Percentiles rank a stretch among this genome's conserved stretches.
phyloP scores from a whole-genome alignment of 352 stramenopile species.

The Phytophthora sojae region DNA sequence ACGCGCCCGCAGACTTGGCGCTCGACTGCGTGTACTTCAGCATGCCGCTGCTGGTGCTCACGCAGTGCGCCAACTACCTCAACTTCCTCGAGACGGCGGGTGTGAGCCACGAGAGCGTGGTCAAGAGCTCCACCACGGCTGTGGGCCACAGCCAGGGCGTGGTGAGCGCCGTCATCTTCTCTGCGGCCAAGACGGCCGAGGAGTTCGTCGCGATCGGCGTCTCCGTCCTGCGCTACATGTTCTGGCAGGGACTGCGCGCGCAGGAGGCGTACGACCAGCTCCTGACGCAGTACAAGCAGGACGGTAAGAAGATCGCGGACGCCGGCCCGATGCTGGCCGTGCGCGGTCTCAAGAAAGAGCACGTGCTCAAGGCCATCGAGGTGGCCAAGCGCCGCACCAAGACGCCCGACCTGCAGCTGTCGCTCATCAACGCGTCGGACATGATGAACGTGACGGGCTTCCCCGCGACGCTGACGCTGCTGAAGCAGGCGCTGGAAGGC shows the following conservation, averaged over 20 bases:
- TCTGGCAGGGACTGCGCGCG: conserved; percentile 80
- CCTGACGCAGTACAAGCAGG: conserved; percentile 36
- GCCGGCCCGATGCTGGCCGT: conserved; percentile 82
- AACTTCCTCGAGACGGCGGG: conserved; percentile 61
- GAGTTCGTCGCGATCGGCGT: conserved; percentile 66
- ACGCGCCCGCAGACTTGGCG: too few species aligned
- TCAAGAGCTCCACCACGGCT: conserved; percentile 50
- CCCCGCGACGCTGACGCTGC: conserved; percentile 55
- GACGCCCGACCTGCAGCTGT: too few species aligned
- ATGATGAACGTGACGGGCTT: conserved; percentile 80
- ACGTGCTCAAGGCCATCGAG: conserved; percentile 66
- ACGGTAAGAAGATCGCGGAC: conserved; percentile 37
- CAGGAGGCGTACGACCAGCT: conserved; percentile 63
- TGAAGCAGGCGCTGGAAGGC: conserved; percentile 61
- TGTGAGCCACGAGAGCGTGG: conserved; percentile 64
- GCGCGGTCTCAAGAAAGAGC: conserved; percentile 13
- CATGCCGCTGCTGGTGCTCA: conserved; percentile 49
- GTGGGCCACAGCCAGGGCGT: conserved; percentile 87
- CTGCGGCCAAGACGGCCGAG: conserved; percentile 54
- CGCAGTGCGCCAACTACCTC: conserved; percentile 82
- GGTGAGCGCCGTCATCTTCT: conserved; percentile 73
- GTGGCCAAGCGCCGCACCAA: conserved; percentile 54
- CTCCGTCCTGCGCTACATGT: conserved; percentile 75
- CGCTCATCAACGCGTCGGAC: conserved; percentile 70
- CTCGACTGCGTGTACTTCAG: too few species aligned